Evolutionary conservation across 148 eudicot species (phyloP), one percentile per base, ranked within the genome.

Genomic region (Chenopodium suecicum): DNA sequence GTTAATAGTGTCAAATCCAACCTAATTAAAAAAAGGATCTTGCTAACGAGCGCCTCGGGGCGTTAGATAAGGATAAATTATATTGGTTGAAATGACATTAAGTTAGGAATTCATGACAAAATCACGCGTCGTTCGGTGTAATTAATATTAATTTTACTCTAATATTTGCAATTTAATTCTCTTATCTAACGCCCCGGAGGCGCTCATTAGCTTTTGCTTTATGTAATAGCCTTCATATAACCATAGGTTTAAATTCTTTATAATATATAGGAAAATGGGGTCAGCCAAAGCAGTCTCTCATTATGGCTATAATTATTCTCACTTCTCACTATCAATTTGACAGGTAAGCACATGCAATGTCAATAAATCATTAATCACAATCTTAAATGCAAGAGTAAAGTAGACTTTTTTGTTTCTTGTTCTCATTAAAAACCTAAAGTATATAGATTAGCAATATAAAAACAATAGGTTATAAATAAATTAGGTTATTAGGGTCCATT

Each of bases 311-410:
- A 58, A 78, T 78, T 78, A 19, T 16, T 56, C 62, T 17, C 9
- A 62, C 17, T 68, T 48, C 29, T 78, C 74, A 68, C 74, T 66
- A 25, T 78, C 74, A 78, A 58, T 56, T 56, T 56, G 20, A 56
- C 17, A 56, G 62, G 75, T 46, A 70, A 70, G 81, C 81, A 79
- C 81, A 79, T 79, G 81, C 50, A 70, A 70, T 70, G 32, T 74
- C 46, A 69, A 29, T 75, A 32, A 4, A 54, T 66, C 19, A 54
- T 75, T 19, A 4, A 54, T 66, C 19, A 67, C 70, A 13, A 23
- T 67, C 37, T 27, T 67, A 67, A 27, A 54, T 54, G 7, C 17
- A 56, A 56, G 62, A 14, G 62, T 56, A 16, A 14, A 11, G 62
- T 56, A 17, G 62, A 56, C 62, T 56, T 17, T 56, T 56, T 14